Conservation (phyloP, 2,329 filamentous ascomycete species). For the Mycosphaerella sp. region DNA sequence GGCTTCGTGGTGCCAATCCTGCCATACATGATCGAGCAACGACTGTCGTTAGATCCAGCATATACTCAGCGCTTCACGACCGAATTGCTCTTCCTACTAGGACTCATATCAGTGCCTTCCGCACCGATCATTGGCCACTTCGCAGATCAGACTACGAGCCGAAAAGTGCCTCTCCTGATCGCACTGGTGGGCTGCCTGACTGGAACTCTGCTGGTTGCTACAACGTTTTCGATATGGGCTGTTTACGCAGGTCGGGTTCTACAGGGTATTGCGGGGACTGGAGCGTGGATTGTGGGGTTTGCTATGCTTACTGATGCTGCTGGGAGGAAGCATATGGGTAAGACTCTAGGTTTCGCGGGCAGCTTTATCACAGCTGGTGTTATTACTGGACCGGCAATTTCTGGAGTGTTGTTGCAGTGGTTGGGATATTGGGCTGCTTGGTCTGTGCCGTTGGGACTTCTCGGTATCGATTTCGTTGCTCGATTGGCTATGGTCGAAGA, state of each 20-base stretch:
- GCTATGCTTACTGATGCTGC: constrained; percentile 17
- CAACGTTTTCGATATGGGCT: constrained; percentile 7
- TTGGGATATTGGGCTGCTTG: constrained; percentile 21
- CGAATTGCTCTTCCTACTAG: constrained; percentile 31
- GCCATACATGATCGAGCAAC: constrained; percentile 19
- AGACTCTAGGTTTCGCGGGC: constrained; percentile 13
- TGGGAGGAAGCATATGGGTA: constrained; percentile 14
- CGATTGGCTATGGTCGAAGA: constrained; percentile 15
- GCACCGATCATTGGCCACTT: constrained; percentile 19
- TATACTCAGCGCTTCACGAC: constrained; percentile 17
- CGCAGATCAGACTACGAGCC: constrained; percentile 13
- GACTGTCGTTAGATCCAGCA: constrained; percentile 10
- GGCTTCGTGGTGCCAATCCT: constrained; percentile 20
- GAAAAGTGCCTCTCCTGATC: constrained; percentile 18
- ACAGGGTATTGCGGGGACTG: constrained; percentile 15
- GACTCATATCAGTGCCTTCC: constrained; percentile 40
- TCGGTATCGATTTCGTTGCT: constrained; percentile 14
- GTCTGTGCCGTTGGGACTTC: constrained; percentile 12
- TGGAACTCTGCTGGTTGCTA: constrained; percentile 16
- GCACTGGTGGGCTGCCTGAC: constrained; percentile 11
- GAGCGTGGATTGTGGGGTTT: constrained; percentile 20
- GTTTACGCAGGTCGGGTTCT: constrained; percentile 16
- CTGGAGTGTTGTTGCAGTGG: constrained; percentile 15
- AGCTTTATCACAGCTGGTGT: constrained; percentile 17
- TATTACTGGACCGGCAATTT: constrained; percentile 13